These are phyloP conservation scores for Fusarium floridanum DNA, from an alignment of 2,329 filamentous ascomycete genomes.

Conservation along the genomic window DNA sequence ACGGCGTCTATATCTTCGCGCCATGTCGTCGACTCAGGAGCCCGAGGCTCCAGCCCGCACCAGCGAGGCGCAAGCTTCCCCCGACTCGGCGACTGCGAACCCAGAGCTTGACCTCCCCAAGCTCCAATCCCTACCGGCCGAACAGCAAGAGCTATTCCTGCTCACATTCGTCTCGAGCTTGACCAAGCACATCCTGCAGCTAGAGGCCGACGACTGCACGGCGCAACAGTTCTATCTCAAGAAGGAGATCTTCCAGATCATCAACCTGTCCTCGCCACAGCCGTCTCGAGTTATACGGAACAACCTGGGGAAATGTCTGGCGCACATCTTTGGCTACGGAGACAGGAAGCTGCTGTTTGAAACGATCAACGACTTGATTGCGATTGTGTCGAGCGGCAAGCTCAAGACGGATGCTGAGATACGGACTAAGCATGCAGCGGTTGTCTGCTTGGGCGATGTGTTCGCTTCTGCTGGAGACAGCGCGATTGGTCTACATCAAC, in stretches of 20 bases:
- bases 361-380: constrained; percentile 88
- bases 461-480: constrained; percentile 95
- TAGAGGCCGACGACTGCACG: constrained; percentile 84
- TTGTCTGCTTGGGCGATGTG: constrained; percentile 87
- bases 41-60: constrained; percentile 50
- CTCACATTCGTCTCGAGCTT: constrained; percentile 89
- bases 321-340: constrained; percentile 84
- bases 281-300: constrained; percentile 91
- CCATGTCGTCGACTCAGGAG: constrained; percentile 56
- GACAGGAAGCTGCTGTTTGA: constrained; percentile 95
- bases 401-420: constrained; percentile 80
- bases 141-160: constrained; percentile 96
- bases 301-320: constrained; percentile 87
- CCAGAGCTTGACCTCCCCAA: constrained; percentile 91
- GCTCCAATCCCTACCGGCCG: constrained; percentile 87
- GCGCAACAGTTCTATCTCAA: constrained; percentile 93
- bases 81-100: constrained; percentile 62
- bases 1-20: constrained; percentile 33
- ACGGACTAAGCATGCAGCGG: constrained; percentile 86
- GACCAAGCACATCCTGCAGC: constrained; percentile 80
- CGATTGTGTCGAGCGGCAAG: constrained; percentile 80
- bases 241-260: constrained; percentile 92
- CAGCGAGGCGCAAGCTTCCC: constrained; percentile 50
- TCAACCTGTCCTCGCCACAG: constrained; percentile 85
- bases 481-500: constrained; percentile 83